Evolutionary conservation across 1,284 basidiomycete species (phyloP), one percentile per base, ranked within the genome.

Genomic region (Irpex sp.): DNA sequence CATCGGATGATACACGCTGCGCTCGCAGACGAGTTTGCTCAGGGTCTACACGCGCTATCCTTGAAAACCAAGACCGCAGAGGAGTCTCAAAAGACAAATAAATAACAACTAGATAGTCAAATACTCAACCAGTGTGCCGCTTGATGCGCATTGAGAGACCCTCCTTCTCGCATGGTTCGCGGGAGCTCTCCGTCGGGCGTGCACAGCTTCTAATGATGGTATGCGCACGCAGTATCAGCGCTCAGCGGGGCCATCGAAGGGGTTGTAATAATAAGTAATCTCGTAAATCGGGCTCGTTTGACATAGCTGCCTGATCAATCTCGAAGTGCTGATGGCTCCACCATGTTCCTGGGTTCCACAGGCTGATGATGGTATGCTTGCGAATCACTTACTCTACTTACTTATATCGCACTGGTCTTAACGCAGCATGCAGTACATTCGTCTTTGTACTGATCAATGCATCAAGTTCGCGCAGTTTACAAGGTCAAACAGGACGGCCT

Each of bases 41-140:
- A 82, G 64, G 90, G 90, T 1, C 72, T 93, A 46, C 91, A 93
- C 69, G 87, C 92, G 0, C 77, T 93, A 46, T 89, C 89, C n/a
- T 74, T 93, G 67, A 85, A 85, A 66, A 89, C 91, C 4, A 87
- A 83, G 74, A 91, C 90, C 2, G 77, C 81, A 51, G 80, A 81
- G 65, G 89, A 90, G 70, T 71, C 73, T 57, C 67, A 71, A 37
- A 73, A 65, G 65, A 55, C 62, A 9, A 54, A 53, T 46, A 47
- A 26, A 26, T 26, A 26, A 26, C 26, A 26, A 26, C 26, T 26
- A 26, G 26, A 26, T 26, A 26, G 26, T 26, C 26, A 26, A 26
- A 26, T 26, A 26, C 26, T 26, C 26, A 26, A 26, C 26, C 26
- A 26, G 26, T 26, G 26, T 26, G 26, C 26, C 26, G 26, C 26